Percentiles rank a stretch among this genome's conserved stretches.
phyloP scores from a whole-genome alignment of 73 alveolate species.

The Urostyla sp. region DNA sequence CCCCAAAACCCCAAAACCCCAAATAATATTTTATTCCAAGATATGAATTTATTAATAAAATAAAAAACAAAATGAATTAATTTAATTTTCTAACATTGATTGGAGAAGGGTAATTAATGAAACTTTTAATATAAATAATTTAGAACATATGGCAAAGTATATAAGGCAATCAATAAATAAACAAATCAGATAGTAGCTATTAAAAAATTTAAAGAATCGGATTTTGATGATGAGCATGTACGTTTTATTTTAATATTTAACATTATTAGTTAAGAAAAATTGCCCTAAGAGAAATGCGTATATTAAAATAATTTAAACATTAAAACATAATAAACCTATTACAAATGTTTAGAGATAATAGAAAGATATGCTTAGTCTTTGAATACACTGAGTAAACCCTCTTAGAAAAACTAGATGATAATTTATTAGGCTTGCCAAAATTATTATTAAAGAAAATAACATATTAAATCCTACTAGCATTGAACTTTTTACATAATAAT shows the following conservation, averaged over 20 bases:
- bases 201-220: slow-evolving; percentile 62
- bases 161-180: slow-evolving; percentile 45
- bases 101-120: slow-evolving; percentile 34
- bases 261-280: slow-evolving; percentile 33
- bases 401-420: slow-evolving; percentile 42
- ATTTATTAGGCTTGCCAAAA: slow-evolving; percentile 32
- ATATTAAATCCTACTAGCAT: slow-evolving; percentile 11
- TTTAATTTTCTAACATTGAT: background rate
- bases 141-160: slow-evolving; percentile 54
- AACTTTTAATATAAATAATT: no score
- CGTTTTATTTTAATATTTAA: background rate
- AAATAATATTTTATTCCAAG: background rate
- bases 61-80: slow-evolving; percentile 6
- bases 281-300: slow-evolving; percentile 59
- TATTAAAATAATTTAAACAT: slow-evolving; percentile 40
- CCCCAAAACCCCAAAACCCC: slow-evolving; percentile 9
- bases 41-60: background rate
- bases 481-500: slow-evolving; percentile 2
- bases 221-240: slow-evolving; percentile 62
- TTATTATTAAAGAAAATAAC: background rate
- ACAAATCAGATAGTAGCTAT: slow-evolving; percentile 54
- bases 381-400: slow-evolving; percentile 64
- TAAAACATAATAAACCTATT: slow-evolving; percentile 51
- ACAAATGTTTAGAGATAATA: slow-evolving; percentile 51
- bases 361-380: slow-evolving; percentile 52